Percentiles rank a stretch among this genome's conserved stretches.
These are phyloP conservation scores for Plasmodium ovale DNA, from an alignment of 169 alveolate species.

Conservation along the genomic window DNA sequence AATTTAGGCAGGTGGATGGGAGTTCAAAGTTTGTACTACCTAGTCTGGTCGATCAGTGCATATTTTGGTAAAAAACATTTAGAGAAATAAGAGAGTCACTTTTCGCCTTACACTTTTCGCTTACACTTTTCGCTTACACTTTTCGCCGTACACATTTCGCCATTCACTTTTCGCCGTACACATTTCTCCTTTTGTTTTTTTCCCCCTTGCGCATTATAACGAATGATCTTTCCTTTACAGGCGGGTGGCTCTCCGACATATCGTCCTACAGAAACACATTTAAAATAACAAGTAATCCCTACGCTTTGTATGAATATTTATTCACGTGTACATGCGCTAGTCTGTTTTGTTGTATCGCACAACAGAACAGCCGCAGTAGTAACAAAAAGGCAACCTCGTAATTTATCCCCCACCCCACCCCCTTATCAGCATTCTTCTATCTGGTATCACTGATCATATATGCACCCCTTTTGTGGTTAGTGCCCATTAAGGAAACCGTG, in stretches of 20 bases:
- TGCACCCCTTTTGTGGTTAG: conserved; percentile 71
- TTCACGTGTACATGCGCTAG: not conserved
- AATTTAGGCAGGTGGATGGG: conserved; percentile 69
- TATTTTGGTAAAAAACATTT: conserved; percentile 32
- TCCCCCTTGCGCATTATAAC: too few species aligned
- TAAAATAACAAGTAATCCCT: conserved; percentile 72
- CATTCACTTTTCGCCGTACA: not conserved
- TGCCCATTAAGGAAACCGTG: conserved; percentile 53
- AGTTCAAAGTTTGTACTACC: conserved; percentile 67
- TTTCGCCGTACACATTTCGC: not conserved
- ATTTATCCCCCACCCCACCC: too few species aligned
- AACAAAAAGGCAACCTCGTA: too few species aligned
- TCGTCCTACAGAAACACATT: conserved; percentile 72
- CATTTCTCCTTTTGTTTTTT: not conserved
- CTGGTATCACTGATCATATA: conserved; percentile 52
- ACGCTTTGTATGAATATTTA: not conserved
- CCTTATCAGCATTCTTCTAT: conserved; percentile 52
- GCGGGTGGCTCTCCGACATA: conserved; percentile 76
- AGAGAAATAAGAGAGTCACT: not conserved
- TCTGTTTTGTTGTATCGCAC: too few species aligned
- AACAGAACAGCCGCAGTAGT: too few species aligned
- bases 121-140: not conserved
- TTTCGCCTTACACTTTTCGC: not conserved
- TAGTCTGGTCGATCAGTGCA: conserved; percentile 72
- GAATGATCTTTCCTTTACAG: not conserved